Percentiles rank a stretch among this genome's conserved stretches.
These are phyloP conservation scores for Telopea speciosissima DNA, from an alignment of 177 flowering plant genomes.

Conservation along the genomic window DNA sequence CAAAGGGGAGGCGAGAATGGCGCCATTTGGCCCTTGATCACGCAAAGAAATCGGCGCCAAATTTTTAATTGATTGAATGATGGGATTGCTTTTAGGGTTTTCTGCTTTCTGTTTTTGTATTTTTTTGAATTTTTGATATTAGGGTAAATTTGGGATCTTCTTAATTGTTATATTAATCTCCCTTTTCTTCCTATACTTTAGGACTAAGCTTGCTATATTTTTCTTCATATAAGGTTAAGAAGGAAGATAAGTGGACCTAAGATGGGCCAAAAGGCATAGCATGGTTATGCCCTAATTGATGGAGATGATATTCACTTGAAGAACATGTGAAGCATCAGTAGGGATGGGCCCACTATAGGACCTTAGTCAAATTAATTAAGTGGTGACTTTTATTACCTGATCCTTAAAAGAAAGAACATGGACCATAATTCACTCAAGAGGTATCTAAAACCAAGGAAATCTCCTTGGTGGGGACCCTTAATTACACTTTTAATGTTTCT, in stretches of 20 bases:
- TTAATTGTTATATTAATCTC: background rate
- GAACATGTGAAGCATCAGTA: too few species aligned
- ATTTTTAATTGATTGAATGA: background rate
- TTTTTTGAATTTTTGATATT: background rate
- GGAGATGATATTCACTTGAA: too few species aligned
- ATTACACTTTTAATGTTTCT: too few species aligned
- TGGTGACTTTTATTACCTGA: background rate
- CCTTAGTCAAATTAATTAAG: background rate
- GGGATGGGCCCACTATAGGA: background rate
- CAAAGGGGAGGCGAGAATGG: conserved; percentile 19
- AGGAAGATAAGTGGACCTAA: background rate
- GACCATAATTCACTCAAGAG: background rate
- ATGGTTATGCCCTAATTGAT: too few species aligned
- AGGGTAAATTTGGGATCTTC: background rate
- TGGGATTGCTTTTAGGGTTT: background rate
- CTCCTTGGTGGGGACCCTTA: background rate
- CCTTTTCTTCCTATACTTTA: background rate
- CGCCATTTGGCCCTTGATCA: conserved; percentile 17
- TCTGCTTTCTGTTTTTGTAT: background rate
- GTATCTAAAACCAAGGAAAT: background rate
- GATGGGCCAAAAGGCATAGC: background rate
- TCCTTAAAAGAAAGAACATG: background rate
- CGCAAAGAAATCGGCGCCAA: conserved; percentile 26
- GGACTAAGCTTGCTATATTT: conserved; percentile 4
- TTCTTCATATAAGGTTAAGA: background rate